Conservation (phyloP, 331 rosid species). For the Saraca asoca region DNA sequence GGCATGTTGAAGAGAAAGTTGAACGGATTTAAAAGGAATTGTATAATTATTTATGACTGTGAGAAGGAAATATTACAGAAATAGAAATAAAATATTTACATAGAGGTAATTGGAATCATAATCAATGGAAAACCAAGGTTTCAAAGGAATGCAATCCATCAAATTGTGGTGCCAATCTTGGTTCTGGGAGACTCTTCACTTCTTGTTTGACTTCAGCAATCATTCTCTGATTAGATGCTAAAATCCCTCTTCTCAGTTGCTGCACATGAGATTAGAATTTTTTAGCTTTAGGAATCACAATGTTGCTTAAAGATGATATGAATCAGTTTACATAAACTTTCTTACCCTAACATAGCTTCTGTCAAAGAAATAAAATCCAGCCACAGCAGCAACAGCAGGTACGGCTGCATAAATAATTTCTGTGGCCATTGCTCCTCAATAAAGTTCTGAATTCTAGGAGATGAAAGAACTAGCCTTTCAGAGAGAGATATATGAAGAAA, state of each 20-base stretch:
- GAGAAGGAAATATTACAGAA: background rate
- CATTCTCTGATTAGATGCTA: background rate
- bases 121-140: constrained; percentile 54
- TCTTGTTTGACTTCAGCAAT: constrained; percentile 34
- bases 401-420: constrained; percentile 38
- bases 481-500: constrained; percentile 9
- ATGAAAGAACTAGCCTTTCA: constrained; percentile 19
- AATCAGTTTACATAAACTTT: background rate
- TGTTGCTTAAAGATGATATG: constrained; percentile 7
- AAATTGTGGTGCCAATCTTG: constrained; percentile 63
- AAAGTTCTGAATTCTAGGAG: constrained; percentile 1
- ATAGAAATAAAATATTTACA: background rate
- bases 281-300: background rate
- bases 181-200: constrained; percentile 31
- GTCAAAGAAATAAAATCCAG: constrained; percentile 50
- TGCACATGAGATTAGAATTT: constrained; percentile 10
- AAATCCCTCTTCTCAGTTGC: constrained; percentile 39
- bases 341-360: constrained; percentile 42
- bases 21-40: constrained; percentile 7
- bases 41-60: background rate
- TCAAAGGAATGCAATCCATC: constrained; percentile 71
- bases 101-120: background rate
- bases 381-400: constrained; percentile 51
- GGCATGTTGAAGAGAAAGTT: background rate
- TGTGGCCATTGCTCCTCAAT: constrained; percentile 40